Evolutionary conservation across 1,284 basidiomycete genomes (phyloP), one percentile per base, ranked within the genome.

Genomic region (Rhodotorula mucilaginosa): DNA sequence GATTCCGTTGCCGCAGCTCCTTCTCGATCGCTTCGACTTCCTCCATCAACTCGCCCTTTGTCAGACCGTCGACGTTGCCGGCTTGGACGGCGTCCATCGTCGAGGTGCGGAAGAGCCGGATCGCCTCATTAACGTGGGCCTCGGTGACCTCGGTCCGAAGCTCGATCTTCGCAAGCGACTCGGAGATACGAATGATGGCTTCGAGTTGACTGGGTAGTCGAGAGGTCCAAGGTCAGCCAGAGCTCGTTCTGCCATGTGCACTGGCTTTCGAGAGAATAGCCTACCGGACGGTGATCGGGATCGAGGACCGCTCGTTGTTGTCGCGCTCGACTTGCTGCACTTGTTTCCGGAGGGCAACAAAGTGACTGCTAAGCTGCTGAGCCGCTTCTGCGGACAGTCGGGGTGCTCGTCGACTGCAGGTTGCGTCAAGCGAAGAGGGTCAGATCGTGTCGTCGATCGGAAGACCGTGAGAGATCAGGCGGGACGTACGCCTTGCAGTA

Each of bases 81-180:
- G 95, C 93, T 39, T 93, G 92, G 39, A 99, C 95, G 34, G 97
- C 97, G 81, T 99, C 93, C 96, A 99, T 98, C 1, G 97, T 99
- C 23, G 94, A 97, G 82, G 90, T 97, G 79, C 97, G 97, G 89
- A 99, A 99, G 39, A 99, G 83, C 10, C 97, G 89, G 79, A 99
- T 98, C 8, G 97, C 92, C 82, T 99, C 97, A 81, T 99, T 95
- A 49, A 99, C 97, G 78, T 99, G 96, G 80, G 97, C 90, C 70
- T 90, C 89, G 77, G 89, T 88, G 7, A 99, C 97, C 5, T 89
- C 86, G 0, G 93, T 87, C 2, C 90, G 89, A 29, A 99, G 85
- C 1, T 93, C 94, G 82, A 99, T 87, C 81, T 99, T 99, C 46
- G 96, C 95, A 23, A 98, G 84, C 5, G 94, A 90, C 82, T 99